Base-by-base conservation (phyloP, 2,329 filamentous ascomycete species). In the Gnomoniopsis smithogilvyi region DNA sequence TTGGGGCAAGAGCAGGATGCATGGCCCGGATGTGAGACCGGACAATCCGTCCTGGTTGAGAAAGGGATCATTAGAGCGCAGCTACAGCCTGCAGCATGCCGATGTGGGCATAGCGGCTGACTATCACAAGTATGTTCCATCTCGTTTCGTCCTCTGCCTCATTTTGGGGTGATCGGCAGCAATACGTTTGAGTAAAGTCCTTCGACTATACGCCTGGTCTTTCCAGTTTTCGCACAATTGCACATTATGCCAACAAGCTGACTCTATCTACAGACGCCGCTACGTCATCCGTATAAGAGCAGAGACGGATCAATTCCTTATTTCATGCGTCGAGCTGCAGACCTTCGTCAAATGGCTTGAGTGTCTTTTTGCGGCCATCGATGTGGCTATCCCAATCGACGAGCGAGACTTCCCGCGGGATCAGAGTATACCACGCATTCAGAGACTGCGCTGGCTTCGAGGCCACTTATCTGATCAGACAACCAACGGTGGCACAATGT, bases 51-150 rank as follows among this genome's bases (percentile, higher is more conserved):
- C 73, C 45, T 87, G 73, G 76, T 72, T 81, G 47, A 80, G 74
- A 64, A 78, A 74, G 61, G 83, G 82, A 21, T 78, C 77, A 57
- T 72, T 91, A 41, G 75, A 91, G 63, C 83, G 79, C 69, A 82
- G 80, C n/a, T 92, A 91, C 69, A 89, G 85, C 54, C 77, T 92
- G 51, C 82, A 91, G 63, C 87, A 92, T 68, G 89, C 89, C 22
- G 89, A 92, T 71, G 84, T 89, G 22, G 89, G 89, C 12, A 82
- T 92, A 62, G 89, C 90, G 11, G 82, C 85, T 17, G 89, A 92
- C 71, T 88, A 90, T 69, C 79, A 82, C 66, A 90, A 91, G 81
- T 86, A 72, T 66, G 82, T 77, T 56, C 22, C 48, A 21, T 51
- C 17, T 56, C 19, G 19, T 57, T 15, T 46, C 36, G 43, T 46